A percentile compares a stretch with the other conserved stretches of the same genome.
Evolutionary conservation across 768 basidiomycete species (phyloP).

Genomic region (Macrolepiota fuliginosa): DNA sequence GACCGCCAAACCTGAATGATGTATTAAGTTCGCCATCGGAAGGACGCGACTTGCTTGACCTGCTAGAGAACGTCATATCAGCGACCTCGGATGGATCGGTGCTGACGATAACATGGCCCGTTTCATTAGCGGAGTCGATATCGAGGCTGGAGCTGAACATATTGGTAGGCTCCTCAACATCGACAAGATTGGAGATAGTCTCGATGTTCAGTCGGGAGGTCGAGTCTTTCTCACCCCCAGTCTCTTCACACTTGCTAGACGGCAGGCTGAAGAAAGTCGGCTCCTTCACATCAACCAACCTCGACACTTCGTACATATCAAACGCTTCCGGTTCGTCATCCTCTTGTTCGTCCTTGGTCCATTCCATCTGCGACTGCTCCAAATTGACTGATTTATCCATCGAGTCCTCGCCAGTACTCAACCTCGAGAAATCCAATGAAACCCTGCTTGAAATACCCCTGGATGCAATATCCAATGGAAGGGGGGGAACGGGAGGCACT

Average conservation of each 20-base stretch:
- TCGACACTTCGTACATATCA: constrained; percentile 25
- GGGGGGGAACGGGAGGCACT: constrained; percentile 50
- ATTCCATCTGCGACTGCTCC: constrained; percentile 12
- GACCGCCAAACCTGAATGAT: constrained; percentile 75
- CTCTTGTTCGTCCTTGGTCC: constrained; percentile 11
- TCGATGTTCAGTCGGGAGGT: constrained; percentile 14
- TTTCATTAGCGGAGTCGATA: constrained; percentile 20
- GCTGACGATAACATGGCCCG: constrained; percentile 35
- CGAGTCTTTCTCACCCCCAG: constrained; percentile 4
- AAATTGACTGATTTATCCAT: constrained; percentile 18
- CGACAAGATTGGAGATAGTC: constrained; percentile 17
- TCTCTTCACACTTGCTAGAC: constrained; percentile 13
- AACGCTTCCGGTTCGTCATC: constrained; percentile 15
- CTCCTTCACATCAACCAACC: constrained; percentile 30
- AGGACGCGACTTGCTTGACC: constrained; percentile 38
- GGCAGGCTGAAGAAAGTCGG: constrained; percentile 18
- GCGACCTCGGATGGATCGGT: constrained; percentile 18
- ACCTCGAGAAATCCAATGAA: neutral
- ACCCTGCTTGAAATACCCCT: neutral
- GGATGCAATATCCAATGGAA: constrained; percentile 30
- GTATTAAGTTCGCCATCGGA: constrained; percentile 69
- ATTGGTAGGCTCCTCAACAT: constrained; percentile 32
- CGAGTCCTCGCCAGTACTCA: neutral
- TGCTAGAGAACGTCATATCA: constrained; percentile 16
- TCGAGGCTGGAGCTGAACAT: constrained; percentile 23